phyloP scores from a whole-genome alignment of 2,329 filamentous ascomycete genomes.

The Trichoderma koningiopsis region DNA sequence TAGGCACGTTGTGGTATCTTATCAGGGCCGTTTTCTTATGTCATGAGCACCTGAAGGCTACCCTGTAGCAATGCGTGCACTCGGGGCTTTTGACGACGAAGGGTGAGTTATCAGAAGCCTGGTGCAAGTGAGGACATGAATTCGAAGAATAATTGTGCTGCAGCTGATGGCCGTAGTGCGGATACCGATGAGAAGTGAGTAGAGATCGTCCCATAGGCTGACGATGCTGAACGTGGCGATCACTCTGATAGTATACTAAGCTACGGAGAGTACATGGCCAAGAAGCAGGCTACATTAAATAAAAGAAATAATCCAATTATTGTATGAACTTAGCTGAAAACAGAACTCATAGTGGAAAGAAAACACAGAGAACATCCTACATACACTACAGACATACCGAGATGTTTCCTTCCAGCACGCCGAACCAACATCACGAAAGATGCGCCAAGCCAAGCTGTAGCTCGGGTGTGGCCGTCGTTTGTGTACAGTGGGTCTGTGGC shows the following conservation, averaged over 20 bases:
- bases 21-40: not conserved
- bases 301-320: no score
- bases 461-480: slow-evolving; percentile 17
- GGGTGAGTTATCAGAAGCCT: not conserved
- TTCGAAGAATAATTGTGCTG: not conserved
- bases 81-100: not conserved
- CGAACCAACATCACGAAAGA: not conserved
- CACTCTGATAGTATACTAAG: not conserved
- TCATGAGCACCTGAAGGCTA: not conserved
- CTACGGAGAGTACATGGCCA: not conserved
- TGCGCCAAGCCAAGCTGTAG: not conserved
- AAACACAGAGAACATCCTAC: not conserved
- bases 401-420: not conserved
- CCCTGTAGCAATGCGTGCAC: not conserved
- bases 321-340: not conserved
- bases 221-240: not conserved
- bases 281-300: not conserved
- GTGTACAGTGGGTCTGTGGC: slow-evolving; percentile 12
- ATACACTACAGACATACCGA: no score
- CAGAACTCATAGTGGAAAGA: not conserved
- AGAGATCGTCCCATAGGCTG: not conserved
- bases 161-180: not conserved
- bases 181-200: not conserved
- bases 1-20: slow-evolving; percentile 3
- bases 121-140: not conserved